Base-by-base conservation (phyloP, 2,329 filamentous ascomycete species). In the Parastagonospora nodorum region DNA sequence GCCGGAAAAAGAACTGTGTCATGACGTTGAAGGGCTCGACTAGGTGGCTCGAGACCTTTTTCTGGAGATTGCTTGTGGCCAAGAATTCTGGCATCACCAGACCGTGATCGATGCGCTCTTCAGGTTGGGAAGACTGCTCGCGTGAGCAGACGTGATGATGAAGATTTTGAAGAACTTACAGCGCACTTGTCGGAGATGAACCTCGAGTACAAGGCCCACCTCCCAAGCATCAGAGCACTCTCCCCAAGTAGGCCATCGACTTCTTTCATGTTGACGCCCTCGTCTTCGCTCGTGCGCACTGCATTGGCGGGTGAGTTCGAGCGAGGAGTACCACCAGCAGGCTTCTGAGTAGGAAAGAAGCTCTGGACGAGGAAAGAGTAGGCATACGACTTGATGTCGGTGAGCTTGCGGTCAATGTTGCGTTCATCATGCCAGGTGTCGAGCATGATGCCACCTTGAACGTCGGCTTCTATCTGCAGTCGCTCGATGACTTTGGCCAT, bases 291-390 rank as follows among this genome's bases (percentile, higher is more conserved):
- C 12, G 78, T 76, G 8, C 88, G 82, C 11, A 84, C 84, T 2
- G 66, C 67, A 42, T 72, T 74, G 1, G 89, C 89, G 1, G 93
- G 93, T 1, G 92, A 96, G 57, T 82, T 87, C 32, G 90, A 84
- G 38, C 90, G 84, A 2, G 88, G 83, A 2, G 86, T 86, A 1
- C 84, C 84, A 9, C 80, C 74, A 7, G 75, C 72, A 5, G 84
- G 79, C 53, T 87, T 87, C 50, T 90, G 88, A 28, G 83, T 80
- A 0, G 90, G 86, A 40, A 96, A 73, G 71, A 96, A 97, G 76
- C 92, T 97, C 74, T 97, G 92, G 0, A 97, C 92, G 38, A 99
- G 78, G 69, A 99, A 99, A 0, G 92, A 96, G 73, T 96, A 99
- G 0, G 94, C 92, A 69, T 99, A 99, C 48, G 92, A 96, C 77